phyloP scores from a whole-genome alignment of 2,329 filamentous ascomycete genomes.

The Aspergillus intermedius region DNA sequence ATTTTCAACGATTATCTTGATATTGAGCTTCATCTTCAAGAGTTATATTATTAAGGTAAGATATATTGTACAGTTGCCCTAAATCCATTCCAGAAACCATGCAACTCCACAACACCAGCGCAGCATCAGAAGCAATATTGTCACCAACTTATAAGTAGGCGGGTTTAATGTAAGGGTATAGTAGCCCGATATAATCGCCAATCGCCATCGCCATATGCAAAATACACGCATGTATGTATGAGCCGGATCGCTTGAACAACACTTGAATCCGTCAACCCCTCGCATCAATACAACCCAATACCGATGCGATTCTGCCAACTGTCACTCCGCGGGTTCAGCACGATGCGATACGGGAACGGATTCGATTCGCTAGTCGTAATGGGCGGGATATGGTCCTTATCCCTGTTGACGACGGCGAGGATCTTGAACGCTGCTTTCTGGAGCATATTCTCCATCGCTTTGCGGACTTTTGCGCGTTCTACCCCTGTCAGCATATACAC shows the following conservation, averaged over 20 bases:
- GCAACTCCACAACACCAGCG: conserved; percentile 1
- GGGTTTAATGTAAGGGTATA: conserved; percentile 2
- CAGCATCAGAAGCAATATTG: background rate
- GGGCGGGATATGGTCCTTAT: conserved; percentile 94
- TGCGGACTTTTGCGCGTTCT: conserved; percentile 84
- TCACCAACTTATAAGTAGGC: background rate
- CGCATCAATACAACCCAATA: conserved; percentile 63
- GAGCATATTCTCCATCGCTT: conserved; percentile 84
- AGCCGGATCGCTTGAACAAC: background rate
- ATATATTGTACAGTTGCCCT: no score
- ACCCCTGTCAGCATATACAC: background rate
- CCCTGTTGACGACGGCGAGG: conserved; percentile 73
- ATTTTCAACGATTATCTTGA: no score
- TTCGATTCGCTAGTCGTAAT: conserved; percentile 89
- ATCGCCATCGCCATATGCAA: background rate
- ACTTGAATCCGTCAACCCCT: background rate
- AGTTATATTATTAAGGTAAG: no score
- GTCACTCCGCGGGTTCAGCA: conserved; percentile 74
- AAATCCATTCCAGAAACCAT: background rate
- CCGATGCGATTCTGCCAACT: conserved; percentile 75
- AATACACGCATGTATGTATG: background rate
- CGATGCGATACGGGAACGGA: conserved; percentile 91
- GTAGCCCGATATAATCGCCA: conserved; percentile 8
- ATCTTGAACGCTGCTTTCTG: conserved; percentile 85
- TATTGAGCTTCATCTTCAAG: background rate